Percentiles rank a stretch among this genome's conserved stretches.
phyloP scores from a whole-genome alignment of 331 rosid genomes.

The Erythrophleum ivorense region DNA sequence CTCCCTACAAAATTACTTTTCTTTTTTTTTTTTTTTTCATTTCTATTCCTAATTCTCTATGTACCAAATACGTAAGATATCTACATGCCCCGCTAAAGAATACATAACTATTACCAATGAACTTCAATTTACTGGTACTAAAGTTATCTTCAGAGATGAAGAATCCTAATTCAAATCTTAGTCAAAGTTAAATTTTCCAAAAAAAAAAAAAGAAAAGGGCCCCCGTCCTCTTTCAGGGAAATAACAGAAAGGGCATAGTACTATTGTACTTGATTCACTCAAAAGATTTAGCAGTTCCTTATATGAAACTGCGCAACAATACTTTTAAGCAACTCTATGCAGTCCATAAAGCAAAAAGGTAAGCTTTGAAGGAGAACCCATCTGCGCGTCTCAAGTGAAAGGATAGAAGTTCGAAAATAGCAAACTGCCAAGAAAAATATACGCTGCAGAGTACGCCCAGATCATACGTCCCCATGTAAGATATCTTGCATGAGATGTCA shows the following conservation, averaged over 20 bases:
- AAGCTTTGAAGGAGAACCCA: not conserved
- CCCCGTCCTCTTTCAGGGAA: not conserved
- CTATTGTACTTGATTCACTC: not conserved
- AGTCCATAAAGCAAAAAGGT: not conserved
- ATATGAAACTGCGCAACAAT: not conserved
- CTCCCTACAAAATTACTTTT: too few relatives aligned
- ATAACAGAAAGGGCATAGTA: not conserved
- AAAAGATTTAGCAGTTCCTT: not conserved
- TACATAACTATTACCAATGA: not conserved
- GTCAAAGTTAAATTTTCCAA: not conserved
- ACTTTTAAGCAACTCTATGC: not conserved
- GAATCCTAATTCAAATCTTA: not conserved
- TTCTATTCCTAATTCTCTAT: too few relatives aligned
- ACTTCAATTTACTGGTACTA: not conserved
- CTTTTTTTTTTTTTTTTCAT: too few relatives aligned
- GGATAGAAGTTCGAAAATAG: constrained; percentile 93
- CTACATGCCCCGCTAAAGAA: not conserved
- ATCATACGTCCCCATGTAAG: constrained; percentile 70
- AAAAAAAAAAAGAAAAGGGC: not conserved
- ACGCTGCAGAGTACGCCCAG: constrained; percentile 83
- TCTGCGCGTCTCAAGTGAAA: constrained; percentile 53
- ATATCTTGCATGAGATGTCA: constrained; percentile 47
- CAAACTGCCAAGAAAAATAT: constrained; percentile 83
- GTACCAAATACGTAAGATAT: not conserved
- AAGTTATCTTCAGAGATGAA: not conserved